Evolutionary conservation across 306 rosid genomes (phyloP).

Genomic region (Oxytropis ochrocephala): DNA sequence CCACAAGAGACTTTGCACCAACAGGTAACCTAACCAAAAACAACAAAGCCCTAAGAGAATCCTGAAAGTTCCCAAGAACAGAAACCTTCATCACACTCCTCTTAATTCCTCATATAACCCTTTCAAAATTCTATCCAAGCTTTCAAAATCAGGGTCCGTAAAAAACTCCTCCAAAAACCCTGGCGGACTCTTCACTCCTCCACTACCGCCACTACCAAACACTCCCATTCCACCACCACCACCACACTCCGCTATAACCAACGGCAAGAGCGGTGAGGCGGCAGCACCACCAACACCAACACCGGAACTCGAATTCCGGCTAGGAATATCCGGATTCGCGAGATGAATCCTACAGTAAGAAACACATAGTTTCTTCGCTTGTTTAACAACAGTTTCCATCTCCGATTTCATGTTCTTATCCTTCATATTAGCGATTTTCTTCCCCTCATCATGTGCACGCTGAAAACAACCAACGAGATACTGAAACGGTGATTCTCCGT

Average conservation of each 20-base stretch:
- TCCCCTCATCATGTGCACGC: constrained; percentile 71
- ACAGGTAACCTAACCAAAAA: constrained; percentile 71
- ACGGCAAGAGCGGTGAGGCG: constrained; percentile 57
- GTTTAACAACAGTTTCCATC: constrained; percentile 53
- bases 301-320: not conserved
- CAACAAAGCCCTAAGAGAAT: constrained; percentile 68
- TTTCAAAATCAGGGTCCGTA: constrained; percentile 71
- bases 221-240: constrained; percentile 41
- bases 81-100: constrained; percentile 78
- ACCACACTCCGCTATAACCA: constrained; percentile 55
- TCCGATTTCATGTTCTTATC: constrained; percentile 54
- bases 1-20: constrained; percentile 83
- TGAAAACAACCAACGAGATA: constrained; percentile 71
- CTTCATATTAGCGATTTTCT: constrained; percentile 68
- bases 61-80: constrained; percentile 88
- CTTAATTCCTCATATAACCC: constrained; percentile 83
- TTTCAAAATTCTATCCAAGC: constrained; percentile 65
- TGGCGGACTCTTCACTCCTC: constrained; percentile 62
- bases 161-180: constrained; percentile 90
- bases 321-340: constrained; percentile 61
- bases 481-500: constrained; percentile 47
- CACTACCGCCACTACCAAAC: constrained; percentile 40
- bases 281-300: not conserved
- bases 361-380: constrained; percentile 69
- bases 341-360: constrained; percentile 78